Evolutionary conservation across 2,329 filamentous ascomycete genomes (phyloP).

Genomic region (Cytospora paraplurivora): DNA sequence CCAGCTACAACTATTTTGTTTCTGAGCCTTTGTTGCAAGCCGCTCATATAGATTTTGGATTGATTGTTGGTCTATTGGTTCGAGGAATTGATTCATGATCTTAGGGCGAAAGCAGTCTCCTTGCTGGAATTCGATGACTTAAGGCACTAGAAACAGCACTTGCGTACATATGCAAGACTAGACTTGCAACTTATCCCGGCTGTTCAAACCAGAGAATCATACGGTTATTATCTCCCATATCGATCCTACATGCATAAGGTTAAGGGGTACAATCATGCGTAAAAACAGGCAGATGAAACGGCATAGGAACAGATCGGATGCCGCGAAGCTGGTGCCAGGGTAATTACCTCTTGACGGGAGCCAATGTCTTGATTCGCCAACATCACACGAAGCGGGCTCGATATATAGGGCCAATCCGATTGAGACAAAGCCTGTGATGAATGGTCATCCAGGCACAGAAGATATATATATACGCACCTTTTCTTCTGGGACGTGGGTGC

Average conservation of each 20-base stretch:
- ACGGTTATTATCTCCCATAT: neutral
- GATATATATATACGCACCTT: no score
- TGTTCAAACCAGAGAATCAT: neutral
- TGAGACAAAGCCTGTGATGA: no score
- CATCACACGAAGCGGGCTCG: no score
- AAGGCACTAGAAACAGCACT: neutral
- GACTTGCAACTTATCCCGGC: neutral
- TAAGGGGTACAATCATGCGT: no score
- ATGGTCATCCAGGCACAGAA: no score
- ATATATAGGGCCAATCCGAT: no score
- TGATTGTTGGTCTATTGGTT: neutral
- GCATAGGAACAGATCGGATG: no score
- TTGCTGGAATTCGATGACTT: neutral
- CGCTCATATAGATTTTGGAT: neutral
- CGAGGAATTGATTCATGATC: neutral
- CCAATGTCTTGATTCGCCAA: no score
- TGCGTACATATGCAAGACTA: neutral
- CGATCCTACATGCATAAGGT: neutral
- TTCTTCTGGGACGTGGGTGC: no score
- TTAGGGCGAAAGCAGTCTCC: neutral
- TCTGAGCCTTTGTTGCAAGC: neutral
- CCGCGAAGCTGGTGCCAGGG: no score
- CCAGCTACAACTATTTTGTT: neutral
- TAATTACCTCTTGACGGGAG: no score
- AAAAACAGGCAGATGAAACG: no score